phyloP scores from a whole-genome alignment of 2,329 filamentous ascomycete genomes.

The Diaporthe australafricana region DNA sequence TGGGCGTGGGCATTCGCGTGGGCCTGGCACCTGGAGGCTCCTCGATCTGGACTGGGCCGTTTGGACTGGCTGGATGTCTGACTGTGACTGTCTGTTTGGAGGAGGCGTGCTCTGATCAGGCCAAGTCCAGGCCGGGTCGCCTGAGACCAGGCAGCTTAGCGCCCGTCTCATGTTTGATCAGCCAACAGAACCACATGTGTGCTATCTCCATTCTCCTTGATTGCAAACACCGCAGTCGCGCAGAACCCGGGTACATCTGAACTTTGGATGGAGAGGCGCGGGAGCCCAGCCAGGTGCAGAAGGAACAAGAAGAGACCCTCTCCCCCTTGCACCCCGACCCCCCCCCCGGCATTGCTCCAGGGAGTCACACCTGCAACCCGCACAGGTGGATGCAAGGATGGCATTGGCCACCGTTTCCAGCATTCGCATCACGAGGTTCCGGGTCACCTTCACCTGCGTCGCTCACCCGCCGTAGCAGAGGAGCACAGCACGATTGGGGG shows the following conservation, averaged over 20 bases:
- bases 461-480: constrained; percentile 11
- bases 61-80: background rate
- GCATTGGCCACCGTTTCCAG: constrained; percentile 22
- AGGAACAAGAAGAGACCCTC: background rate
- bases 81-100: constrained; percentile 1
- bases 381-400: constrained; percentile 23
- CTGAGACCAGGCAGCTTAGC: constrained; percentile 24
- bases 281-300: constrained; percentile 8
- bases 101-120: constrained; percentile 3
- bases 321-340: background rate
- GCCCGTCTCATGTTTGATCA: constrained; percentile 27
- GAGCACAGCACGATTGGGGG: background rate
- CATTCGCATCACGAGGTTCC: constrained; percentile 11
- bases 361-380: background rate
- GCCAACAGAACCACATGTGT: constrained; percentile 19
- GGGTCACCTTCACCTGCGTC: constrained; percentile 6
- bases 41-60: constrained; percentile 14
- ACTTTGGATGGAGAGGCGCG: background rate
- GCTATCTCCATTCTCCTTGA: constrained; percentile 22
- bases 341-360: background rate
- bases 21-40: constrained; percentile 1
- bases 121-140: constrained; percentile 1
- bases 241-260: background rate
- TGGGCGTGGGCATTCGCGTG: no score
- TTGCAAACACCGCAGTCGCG: background rate